These are phyloP conservation scores for Aphanomyces stellatus DNA, from an alignment of 352 stramenopile species.

Conservation along the genomic window DNA sequence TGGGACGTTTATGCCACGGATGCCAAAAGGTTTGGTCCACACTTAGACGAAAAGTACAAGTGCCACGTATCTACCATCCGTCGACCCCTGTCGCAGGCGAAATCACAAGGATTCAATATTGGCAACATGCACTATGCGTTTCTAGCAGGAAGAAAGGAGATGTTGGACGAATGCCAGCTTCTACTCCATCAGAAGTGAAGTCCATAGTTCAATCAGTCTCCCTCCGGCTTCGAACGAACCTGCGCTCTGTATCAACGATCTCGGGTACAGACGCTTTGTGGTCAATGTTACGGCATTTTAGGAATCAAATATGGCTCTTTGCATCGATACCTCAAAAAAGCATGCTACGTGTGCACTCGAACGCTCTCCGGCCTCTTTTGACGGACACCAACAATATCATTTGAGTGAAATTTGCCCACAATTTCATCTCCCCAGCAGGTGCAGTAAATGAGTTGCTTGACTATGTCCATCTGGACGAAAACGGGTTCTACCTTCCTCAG, in stretches of 20 bases:
- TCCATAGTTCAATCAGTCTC: neutral
- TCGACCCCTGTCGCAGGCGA: neutral
- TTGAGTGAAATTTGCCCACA: neutral
- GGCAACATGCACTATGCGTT: neutral
- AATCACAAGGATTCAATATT: neutral
- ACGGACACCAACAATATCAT: neutral
- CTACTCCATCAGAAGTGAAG: neutral
- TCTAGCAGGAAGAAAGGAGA: neutral
- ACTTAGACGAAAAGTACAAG: neutral
- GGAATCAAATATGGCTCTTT: neutral
- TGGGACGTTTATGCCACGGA: neutral
- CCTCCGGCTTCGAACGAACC: neutral
- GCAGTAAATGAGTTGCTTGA: neutral
- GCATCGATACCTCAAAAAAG: neutral
- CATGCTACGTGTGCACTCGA: neutral
- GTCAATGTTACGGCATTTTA: no score
- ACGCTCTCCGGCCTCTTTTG: neutral
- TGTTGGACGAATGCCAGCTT: neutral
- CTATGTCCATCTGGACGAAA: conserved; percentile 16
- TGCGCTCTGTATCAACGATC: neutral
- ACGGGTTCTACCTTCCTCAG: conserved; percentile 33
- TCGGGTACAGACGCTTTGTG: neutral
- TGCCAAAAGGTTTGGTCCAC: neutral
- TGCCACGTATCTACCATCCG: neutral
- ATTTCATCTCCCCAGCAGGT: neutral